phyloP scores from a whole-genome alignment of 73 alveolate genomes.

The Paramecium primaurelia region DNA sequence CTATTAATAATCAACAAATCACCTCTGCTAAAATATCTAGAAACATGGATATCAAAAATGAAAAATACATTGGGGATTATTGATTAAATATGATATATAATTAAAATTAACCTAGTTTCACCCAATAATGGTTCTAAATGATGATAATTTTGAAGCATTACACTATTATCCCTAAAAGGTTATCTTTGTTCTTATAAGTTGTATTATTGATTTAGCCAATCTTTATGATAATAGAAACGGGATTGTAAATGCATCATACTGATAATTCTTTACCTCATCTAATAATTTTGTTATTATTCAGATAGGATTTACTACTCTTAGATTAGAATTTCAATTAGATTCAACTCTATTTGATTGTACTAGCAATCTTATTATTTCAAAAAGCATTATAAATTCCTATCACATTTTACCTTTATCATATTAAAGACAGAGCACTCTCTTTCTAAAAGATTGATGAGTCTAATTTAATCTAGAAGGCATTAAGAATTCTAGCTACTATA shows the following conservation, averaged over 20 bases:
- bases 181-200: neutral
- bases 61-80: neutral
- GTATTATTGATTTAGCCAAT: neutral
- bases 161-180: neutral
- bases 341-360: neutral
- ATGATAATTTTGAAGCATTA: neutral
- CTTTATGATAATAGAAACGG: neutral
- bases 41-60: neutral
- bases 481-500: neutral
- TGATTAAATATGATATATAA: neutral
- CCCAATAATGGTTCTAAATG: neutral
- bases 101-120: conserved; percentile 12
- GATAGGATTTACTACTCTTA: neutral
- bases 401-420: neutral
- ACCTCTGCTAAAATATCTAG: conserved; percentile 4
- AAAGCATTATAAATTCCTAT: neutral
- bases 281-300: neutral
- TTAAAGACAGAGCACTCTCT: neutral
- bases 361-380: neutral
- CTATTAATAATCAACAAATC: neutral
- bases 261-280: neutral
- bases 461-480: neutral
- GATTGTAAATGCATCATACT: neutral
- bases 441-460: neutral
- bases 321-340: neutral